Conservation (phyloP, 2,329 filamentous ascomycete species). For the Aspergillus flavus region DNA sequence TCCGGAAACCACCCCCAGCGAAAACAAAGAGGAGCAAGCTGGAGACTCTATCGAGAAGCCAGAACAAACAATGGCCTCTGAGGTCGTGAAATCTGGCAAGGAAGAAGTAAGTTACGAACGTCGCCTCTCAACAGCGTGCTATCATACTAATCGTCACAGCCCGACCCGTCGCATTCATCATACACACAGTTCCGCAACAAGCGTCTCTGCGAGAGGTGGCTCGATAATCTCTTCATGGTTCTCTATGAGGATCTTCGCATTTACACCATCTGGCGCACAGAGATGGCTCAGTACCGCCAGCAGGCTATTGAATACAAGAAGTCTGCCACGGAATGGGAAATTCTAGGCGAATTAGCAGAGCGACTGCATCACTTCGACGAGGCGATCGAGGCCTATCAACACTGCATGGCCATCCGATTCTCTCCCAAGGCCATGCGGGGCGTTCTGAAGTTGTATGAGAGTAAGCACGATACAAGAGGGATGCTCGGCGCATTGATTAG, state of each 20-base stretch:
- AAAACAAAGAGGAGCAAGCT: constrained; percentile 30
- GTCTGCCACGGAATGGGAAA: constrained; percentile 96
- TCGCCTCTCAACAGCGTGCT: background rate
- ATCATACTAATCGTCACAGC: constrained; percentile 43
- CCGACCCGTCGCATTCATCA: constrained; percentile 66
- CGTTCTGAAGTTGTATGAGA: constrained; percentile 77
- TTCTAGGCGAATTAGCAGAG: constrained; percentile 88
- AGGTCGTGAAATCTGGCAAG: constrained; percentile 72
- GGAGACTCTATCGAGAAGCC: constrained; percentile 70
- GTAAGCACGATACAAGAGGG: constrained; percentile 75
- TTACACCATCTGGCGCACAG: constrained; percentile 98
- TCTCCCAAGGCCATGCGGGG: constrained; percentile 90
- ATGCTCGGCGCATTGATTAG: constrained; percentile 84
- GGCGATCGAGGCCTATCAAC: constrained; percentile 88
- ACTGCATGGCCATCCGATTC: constrained; percentile 84
- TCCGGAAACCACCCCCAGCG: constrained; percentile 34
- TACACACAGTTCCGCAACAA: constrained; percentile 96
- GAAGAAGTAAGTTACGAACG: constrained; percentile 61
- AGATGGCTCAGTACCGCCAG: constrained; percentile 92
- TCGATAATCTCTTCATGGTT: constrained; percentile 99
- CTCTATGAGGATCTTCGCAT: constrained; percentile 96
- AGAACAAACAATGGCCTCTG: constrained; percentile 74
- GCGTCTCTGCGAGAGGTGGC: constrained; percentile 93
- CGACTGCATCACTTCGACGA: constrained; percentile 90
- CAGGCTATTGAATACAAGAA: constrained; percentile 97